Base-by-base conservation (phyloP, 345 rosid species). In the Populus pruinosa region DNA sequence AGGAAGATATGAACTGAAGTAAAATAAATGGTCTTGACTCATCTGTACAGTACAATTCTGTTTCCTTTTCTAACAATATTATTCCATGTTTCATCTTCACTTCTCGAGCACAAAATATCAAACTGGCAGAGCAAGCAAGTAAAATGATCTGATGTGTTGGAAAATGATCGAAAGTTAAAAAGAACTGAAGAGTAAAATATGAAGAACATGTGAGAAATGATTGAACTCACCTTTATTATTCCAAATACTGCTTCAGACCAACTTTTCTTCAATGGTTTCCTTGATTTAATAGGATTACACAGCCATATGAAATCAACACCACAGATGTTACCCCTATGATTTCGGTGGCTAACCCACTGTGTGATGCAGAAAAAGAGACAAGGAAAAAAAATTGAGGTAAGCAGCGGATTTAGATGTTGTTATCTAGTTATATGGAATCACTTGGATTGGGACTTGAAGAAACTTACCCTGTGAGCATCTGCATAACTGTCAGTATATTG, bases 231-330 rank as follows among this genome's bases (percentile, higher is more conserved):
- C 90, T 89, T 92, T 73, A 89, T 83, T 67, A 89, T 88, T 69
- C 97, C 88, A 83, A 90, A 87, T 71, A 84, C 89, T 78, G 92
- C 92, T 87, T 89, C 92, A 55, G 85, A 86, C 93, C 97, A 90
- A 71, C 94, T 89, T 68, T 84, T 82, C 82, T 88, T 86, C 74
- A 92, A 81, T 61, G 87, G 81, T 79, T 90, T 90, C 68, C 80
- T 85, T 43, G 88, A 82, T 71, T 82, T 76, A 29, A 71, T 79
- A 74, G 97, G 91, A 83, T 92, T 92, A 21, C 93, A 88, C 72
- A 96, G 97, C 98, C 94, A 96, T 82, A 96, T 93, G 79, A 96
- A 96, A 86, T 96, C 98, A 62, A 96, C 99, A 55, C 99, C 99
- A 64, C 99, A 96, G 79, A 93, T 93, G 85, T 92, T 90, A 36